These are phyloP conservation scores for Leishmania gerbilli DNA, from an alignment of 208 protist species.

Conservation along the genomic window DNA sequence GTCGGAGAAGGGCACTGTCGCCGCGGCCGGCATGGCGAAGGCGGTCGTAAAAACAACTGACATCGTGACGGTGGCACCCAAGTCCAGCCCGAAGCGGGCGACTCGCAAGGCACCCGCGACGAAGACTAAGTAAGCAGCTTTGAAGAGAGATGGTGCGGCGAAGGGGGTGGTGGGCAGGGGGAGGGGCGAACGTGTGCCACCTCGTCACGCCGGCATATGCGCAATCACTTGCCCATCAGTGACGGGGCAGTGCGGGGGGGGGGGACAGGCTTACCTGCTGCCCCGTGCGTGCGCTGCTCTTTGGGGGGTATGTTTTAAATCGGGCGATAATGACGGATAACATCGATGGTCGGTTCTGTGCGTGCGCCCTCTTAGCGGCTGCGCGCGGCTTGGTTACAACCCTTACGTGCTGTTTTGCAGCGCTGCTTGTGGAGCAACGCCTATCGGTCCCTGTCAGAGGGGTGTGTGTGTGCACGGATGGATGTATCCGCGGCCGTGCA, in stretches of 20 bases:
- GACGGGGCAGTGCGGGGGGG: neutral
- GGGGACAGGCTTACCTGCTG: constrained; percentile 1
- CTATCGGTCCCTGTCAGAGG: no score
- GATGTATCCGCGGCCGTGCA: no score
- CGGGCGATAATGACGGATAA: constrained; percentile 3
- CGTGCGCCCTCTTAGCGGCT: neutral
- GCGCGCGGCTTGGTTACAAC: neutral
- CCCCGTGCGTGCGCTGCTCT: neutral
- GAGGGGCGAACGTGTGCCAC: neutral
- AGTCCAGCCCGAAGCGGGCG: neutral
- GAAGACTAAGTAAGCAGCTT: neutral
- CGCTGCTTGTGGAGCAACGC: no score
- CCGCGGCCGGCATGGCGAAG: constrained; percentile 3
- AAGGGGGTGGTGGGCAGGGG: neutral
- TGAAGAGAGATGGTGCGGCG: neutral
- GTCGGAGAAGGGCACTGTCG: neutral
- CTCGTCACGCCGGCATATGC: neutral
- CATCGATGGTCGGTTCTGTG: neutral
- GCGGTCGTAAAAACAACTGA: neutral
- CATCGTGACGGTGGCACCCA: neutral
- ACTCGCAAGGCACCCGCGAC: neutral
- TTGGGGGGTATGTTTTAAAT: constrained; percentile 6
- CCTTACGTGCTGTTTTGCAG: no score
- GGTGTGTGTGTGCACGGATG: no score
- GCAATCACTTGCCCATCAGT: neutral